Evolutionary conservation across 495 filamentous ascomycete genomes (phyloP).

Genomic region (Hypoxylon subgilvum): DNA sequence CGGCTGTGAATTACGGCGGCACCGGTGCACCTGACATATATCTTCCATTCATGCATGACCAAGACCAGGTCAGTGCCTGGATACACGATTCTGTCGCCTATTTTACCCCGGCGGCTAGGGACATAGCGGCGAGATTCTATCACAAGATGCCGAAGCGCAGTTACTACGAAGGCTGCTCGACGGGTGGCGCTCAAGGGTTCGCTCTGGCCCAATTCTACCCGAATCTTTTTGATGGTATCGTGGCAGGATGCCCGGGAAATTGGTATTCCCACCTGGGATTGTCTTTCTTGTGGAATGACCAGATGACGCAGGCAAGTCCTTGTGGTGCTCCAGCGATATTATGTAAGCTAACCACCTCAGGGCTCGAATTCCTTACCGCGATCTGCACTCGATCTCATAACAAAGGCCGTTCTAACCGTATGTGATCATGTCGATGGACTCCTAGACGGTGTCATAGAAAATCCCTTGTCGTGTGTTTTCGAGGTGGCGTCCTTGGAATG

Average conservation of each 20-base stretch:
- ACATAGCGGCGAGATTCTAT: constrained; percentile 43
- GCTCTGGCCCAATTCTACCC: constrained; percentile 52
- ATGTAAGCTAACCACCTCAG: constrained; percentile 3
- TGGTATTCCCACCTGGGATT: constrained; percentile 52
- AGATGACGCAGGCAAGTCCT: constrained; percentile 35
- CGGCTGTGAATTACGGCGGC: constrained; percentile 35
- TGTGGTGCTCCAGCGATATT: neutral
- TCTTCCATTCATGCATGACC: constrained; percentile 44
- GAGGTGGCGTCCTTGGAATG: constrained; percentile 45
- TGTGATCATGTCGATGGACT: constrained; percentile 52
- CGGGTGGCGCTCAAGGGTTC: constrained; percentile 56
- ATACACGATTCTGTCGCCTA: constrained; percentile 53
- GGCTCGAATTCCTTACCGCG: constrained; percentile 36
- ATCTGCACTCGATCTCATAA: constrained; percentile 44
- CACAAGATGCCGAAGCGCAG: constrained; percentile 36
- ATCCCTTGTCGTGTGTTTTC: constrained; percentile 48
- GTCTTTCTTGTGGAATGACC: constrained; percentile 51
- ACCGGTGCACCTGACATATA: constrained; percentile 33
- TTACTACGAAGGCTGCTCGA: constrained; percentile 54
- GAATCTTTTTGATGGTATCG: constrained; percentile 51
- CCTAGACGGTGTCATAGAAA: constrained; percentile 47
- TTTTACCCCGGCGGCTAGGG: constrained; percentile 43
- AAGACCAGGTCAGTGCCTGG: constrained; percentile 48
- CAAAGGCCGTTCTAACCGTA: constrained; percentile 37
- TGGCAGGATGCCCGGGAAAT: constrained; percentile 50